These are phyloP conservation scores for Rhizophagus sp. DNA, from an alignment of 192 early-diverging fungal genomes.

Conservation along the genomic window DNA sequence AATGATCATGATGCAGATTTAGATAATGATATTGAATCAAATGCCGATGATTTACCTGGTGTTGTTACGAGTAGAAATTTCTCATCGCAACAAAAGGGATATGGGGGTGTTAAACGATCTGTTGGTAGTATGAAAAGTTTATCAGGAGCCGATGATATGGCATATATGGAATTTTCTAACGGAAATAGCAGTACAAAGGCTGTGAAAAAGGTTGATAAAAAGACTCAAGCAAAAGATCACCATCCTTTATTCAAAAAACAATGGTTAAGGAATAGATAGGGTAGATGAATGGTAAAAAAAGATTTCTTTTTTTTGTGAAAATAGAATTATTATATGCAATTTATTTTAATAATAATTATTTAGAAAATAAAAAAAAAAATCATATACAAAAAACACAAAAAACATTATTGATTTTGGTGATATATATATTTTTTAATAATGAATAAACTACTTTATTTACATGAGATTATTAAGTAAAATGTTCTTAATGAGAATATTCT, in stretches of 20 bases:
- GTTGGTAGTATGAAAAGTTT: conserved; percentile 78
- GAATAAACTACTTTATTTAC: background rate
- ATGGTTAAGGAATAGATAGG: background rate
- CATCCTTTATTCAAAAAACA: conserved; percentile 33
- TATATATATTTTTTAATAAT: too few species aligned
- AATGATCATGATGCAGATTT: conserved; percentile 59
- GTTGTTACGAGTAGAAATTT: conserved; percentile 40
- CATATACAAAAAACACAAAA: too few species aligned
- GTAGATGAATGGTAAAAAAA: background rate
- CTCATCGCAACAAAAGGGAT: conserved; percentile 47
- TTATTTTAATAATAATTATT: background rate
- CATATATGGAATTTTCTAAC: conserved; percentile 73
- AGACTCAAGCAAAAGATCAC: conserved; percentile 21
- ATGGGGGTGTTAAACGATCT: conserved; percentile 47
- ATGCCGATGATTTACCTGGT: conserved; percentile 59
- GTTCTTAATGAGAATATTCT: background rate
- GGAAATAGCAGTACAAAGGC: background rate
- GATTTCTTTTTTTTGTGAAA: background rate
- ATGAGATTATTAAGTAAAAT: background rate
- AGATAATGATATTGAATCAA: conserved; percentile 63
- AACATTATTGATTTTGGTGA: too few species aligned
- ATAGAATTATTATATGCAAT: background rate
- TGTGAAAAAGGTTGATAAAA: conserved; percentile 18
- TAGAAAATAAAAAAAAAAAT: background rate
- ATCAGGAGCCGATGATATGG: conserved; percentile 91